These are phyloP conservation scores for Escovopsis sp. DNA, from an alignment of 2,329 filamentous ascomycete species.

Conservation along the genomic window DNA sequence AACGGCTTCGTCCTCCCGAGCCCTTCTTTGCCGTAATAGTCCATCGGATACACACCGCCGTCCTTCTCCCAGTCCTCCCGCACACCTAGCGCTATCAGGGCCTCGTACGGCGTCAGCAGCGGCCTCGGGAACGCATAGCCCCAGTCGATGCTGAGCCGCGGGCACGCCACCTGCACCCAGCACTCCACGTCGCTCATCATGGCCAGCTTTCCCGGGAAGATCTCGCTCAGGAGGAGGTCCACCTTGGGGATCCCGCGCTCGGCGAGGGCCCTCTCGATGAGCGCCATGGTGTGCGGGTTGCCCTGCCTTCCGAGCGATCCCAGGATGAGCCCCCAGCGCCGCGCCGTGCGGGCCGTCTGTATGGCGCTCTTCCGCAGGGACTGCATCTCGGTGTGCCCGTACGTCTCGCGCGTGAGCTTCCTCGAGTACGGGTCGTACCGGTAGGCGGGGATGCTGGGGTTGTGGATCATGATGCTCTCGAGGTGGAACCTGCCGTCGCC, in stretches of 20 bases:
- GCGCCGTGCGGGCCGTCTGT: slow-evolving; percentile 54
- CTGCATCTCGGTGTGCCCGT: slow-evolving; percentile 86
- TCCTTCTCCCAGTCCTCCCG: slow-evolving; percentile 55
- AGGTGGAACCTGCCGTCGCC: slow-evolving; percentile 92
- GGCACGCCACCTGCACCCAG: slow-evolving; percentile 97
- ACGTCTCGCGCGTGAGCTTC: slow-evolving; percentile 78
- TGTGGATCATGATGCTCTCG: slow-evolving; percentile 98
- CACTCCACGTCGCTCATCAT: slow-evolving; percentile 91
- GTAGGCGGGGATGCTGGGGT: slow-evolving; percentile 79
- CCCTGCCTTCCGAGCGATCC: slow-evolving; percentile 87
- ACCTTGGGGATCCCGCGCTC: slow-evolving; percentile 64
- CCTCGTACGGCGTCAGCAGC: slow-evolving; percentile 86
- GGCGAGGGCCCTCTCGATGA: slow-evolving; percentile 68
- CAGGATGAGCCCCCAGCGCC: slow-evolving; percentile 89
- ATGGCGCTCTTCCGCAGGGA: slow-evolving; percentile 67
- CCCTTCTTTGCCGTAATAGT: slow-evolving; percentile 90
- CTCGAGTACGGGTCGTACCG: slow-evolving; percentile 94
- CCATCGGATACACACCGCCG: slow-evolving; percentile 73
- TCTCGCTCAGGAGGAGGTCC: slow-evolving; percentile 80
- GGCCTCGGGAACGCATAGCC: slow-evolving; percentile 89
- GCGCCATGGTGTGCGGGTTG: slow-evolving; percentile 78
- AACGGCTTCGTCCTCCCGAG: slow-evolving; percentile 59
- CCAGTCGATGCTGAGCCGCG: slow-evolving; percentile 96
- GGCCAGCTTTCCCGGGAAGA: slow-evolving; percentile 88
- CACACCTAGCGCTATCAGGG: slow-evolving; percentile 72